phyloP scores from a whole-genome alignment of 768 basidiomycete species.

The Russula sp. region DNA sequence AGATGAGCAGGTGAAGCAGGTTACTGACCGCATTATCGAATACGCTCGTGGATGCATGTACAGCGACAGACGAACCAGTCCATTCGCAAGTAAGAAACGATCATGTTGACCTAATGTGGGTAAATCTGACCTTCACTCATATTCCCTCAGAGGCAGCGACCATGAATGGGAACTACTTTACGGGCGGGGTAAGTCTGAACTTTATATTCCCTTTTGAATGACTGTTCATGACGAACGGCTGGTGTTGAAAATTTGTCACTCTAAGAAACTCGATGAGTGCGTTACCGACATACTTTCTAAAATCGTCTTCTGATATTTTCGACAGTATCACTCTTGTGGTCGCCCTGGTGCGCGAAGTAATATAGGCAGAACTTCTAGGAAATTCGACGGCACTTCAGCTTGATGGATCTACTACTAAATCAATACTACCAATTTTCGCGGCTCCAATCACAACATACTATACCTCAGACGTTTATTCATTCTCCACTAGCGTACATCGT shows the following conservation, averaged over 20 bases:
- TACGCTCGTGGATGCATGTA: conserved; percentile 70
- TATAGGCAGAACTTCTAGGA: conserved; percentile 33
- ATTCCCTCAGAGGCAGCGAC: conserved; percentile 54
- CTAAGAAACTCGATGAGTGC: conserved; percentile 78
- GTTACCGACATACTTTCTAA: conserved; percentile 34
- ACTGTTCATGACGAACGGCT: conserved; percentile 13
- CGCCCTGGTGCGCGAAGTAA: conserved; percentile 62
- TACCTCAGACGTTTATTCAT: conserved; percentile 16
- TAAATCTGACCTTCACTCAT: conserved; percentile 5
- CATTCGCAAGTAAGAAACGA: conserved; percentile 62
- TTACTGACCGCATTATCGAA: conserved; percentile 70
- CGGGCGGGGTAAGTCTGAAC: conserved; percentile 65
- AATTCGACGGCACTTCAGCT: neutral
- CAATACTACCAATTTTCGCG: conserved; percentile 4
- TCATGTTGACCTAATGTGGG: neutral
- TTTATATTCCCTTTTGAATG: conserved; percentile 10
- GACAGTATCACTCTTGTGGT: conserved; percentile 68
- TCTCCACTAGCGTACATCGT: conserved; percentile 19
- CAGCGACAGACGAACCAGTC: conserved; percentile 60
- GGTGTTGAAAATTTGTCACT: conserved; percentile 3
- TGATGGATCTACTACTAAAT: conserved; percentile 12
- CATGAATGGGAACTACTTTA: conserved; percentile 59
- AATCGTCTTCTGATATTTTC: conserved; percentile 5
- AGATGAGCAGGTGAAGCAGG: conserved; percentile 58
- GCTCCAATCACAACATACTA: conserved; percentile 11